Evolutionary conservation across 768 basidiomycete species (phyloP), one percentile per base, ranked within the genome.

Genomic region (Mrakia gelida): DNA sequence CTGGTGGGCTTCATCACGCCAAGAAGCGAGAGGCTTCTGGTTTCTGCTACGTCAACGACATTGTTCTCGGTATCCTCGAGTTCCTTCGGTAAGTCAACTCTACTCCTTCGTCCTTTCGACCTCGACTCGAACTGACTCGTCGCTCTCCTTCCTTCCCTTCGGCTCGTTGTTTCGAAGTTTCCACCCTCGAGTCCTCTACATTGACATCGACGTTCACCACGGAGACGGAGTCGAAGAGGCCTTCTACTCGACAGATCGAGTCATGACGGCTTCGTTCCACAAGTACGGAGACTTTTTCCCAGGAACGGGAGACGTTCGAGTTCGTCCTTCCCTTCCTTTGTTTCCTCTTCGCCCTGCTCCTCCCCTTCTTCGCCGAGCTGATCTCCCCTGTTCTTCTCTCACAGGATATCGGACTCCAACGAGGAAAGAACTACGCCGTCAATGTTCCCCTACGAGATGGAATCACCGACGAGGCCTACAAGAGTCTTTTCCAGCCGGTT

Each of bases 221-320:
- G 96, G 97, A 26, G 97, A 98, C 83, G 96, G 96, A 21, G 97
- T 98, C 49, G 97, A 99, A 82, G 97, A 98, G 83, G 97, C 96
- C 3, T 98, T 98, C 86, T 98, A 97, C 84, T 95, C 93, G 52
- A 96, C 94, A 5, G 93, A 98, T 84, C 88, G 97, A 72, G 97
- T 98, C 81, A 95, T 98, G 92, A 98, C 96, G 3, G 92, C 91
- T 82, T 93, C 92, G 70, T 96, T 99, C 83, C 97, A 98, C 86
- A 96, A 98, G 84, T 98, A 92, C 81, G 96, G 97, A 26, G 95
- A 97, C 82, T 95, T 91, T 82, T 96, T 95, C 84, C 93, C 93
- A 8, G 93, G 93, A 8, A 94, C 93, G 0, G 93, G 91, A 28
- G 91, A 91, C 2, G 90, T 95, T 21, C 79, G 81, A 45, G 83